Percentiles rank a stretch among this genome's conserved stretches.
Conservation (phyloP, 306 rosid species). For the Acacia acuminata region DNA sequence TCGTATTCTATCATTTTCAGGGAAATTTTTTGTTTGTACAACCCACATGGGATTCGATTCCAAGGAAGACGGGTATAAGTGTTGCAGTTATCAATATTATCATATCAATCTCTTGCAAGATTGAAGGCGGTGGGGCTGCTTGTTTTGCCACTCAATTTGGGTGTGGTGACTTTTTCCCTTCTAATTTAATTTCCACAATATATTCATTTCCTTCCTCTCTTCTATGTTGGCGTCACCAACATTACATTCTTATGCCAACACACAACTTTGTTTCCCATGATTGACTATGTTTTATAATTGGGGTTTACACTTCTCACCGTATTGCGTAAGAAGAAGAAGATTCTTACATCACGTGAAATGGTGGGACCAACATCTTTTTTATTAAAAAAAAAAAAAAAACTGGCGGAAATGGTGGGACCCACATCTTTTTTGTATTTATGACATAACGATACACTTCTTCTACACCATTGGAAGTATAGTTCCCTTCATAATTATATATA, state of each 20-base stretch:
- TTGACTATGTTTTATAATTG: neutral
- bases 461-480: too few relatives aligned
- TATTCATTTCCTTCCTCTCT: neutral
- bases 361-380: too few relatives aligned
- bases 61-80: neutral
- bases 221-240: neutral
- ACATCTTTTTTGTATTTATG: too few relatives aligned
- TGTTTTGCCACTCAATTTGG: neutral
- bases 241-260: neutral
- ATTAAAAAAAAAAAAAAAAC: too few relatives aligned
- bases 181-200: neutral
- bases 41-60: constrained; percentile 6
- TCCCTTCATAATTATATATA: neutral
- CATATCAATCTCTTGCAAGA: neutral
- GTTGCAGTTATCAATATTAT: neutral
- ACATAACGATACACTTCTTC: too few relatives aligned
- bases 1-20: constrained; percentile 4
- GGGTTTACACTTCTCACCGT: too few relatives aligned
- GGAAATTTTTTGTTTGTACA: neutral
- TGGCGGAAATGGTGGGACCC: too few relatives aligned
- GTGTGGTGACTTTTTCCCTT: neutral
- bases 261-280: neutral
- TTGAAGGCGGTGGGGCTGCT: neutral
- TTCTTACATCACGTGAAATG: too few relatives aligned
- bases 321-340: too few relatives aligned